Percentiles rank a stretch among this genome's conserved stretches.
phyloP scores from a whole-genome alignment of 2,329 filamentous ascomycete species.

The Penicillium hordei region DNA sequence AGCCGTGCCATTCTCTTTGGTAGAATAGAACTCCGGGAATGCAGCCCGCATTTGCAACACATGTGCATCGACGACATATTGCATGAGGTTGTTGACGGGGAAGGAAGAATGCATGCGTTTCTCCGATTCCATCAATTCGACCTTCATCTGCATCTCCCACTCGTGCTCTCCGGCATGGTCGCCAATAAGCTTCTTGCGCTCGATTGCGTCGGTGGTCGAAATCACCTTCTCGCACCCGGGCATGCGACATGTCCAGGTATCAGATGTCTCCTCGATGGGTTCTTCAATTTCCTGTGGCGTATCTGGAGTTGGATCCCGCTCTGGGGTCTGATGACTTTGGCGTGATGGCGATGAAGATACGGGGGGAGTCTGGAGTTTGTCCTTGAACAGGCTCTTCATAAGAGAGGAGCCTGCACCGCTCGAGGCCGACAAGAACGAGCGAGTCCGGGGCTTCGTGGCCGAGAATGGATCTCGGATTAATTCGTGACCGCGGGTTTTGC shows the following conservation, averaged over 20 bases:
- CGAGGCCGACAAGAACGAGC: slow-evolving; percentile 14
- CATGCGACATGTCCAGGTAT: slow-evolving; percentile 23
- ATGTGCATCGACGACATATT: slow-evolving; percentile 24
- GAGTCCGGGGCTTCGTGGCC: slow-evolving; percentile 15
- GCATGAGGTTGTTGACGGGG: slow-evolving; percentile 26
- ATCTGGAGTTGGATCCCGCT: slow-evolving; percentile 7
- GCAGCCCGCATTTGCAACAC: slow-evolving; percentile 26
- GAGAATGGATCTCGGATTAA: slow-evolving; percentile 25
- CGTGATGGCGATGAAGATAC: neutral
- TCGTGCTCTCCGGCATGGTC: slow-evolving; percentile 26
- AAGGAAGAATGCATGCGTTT: slow-evolving; percentile 25
- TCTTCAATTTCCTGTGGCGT: neutral
- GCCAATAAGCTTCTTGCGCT: slow-evolving; percentile 24
- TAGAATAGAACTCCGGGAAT: slow-evolving; percentile 24
- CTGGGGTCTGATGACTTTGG: neutral
- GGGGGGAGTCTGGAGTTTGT: slow-evolving; percentile 5
- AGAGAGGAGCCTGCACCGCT: slow-evolving; percentile 18
- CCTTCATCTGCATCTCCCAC: slow-evolving; percentile 27
- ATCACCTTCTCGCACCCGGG: slow-evolving; percentile 21
- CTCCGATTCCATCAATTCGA: slow-evolving; percentile 26
- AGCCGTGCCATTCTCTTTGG: neutral
- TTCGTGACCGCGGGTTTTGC: slow-evolving; percentile 25
- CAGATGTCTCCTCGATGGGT: slow-evolving; percentile 7
- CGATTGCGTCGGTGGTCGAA: slow-evolving; percentile 9
- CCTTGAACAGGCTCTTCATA: slow-evolving; percentile 22